Base-by-base conservation (phyloP, 208 protist species). In the Trypanosoma boissoni region DNA sequence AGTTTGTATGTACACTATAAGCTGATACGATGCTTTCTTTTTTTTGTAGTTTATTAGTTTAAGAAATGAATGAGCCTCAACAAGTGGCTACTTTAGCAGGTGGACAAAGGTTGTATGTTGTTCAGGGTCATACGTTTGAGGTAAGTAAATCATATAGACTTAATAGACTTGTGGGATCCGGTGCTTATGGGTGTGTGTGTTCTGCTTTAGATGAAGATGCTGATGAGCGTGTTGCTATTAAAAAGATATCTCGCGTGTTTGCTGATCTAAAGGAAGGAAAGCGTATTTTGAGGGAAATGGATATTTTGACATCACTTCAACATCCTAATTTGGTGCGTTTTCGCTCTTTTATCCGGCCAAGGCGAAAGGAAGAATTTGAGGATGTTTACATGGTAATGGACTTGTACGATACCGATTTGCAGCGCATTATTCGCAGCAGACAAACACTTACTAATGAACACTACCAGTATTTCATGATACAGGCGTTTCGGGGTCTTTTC, bases 391-490 rank as follows among this genome's bases (percentile, higher is more conserved):
- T 92, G 39, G 84, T 95, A 23, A 94, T 90, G 82, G 90, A 94
- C 43, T 57, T 96, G 23, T 91, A 91, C 81, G 97, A 99, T 73
- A 99, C 98, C 0, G 98, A 99, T 79, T 74, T 99, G 28, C 91
- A 99, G 63, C 86, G 96, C 31, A 97, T 99, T 51, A 98, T 99
- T 64, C 45, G 68, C 16, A 99, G 96, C 44, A 43, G 86, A 34
- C 94, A 98, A 61, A 78, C 72, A 29, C 81, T 99, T 3, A 95
- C 96, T 14, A 91, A 98, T 55, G 97, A 99, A 39, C 98, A 99
- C 68, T 74, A 91, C 29, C 97, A 98, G 71, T 99, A 98, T 70
- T 99, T 99, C 71, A 86, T 99, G 55, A 98, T 99, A 68, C 98
- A 99, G 71, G 92, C 98, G 4, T 92, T 99, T 51, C 67, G 91